These are phyloP conservation scores for Diutina pseudorugosa DNA, from an alignment of 1,139 yeast species.

Conservation along the genomic window DNA sequence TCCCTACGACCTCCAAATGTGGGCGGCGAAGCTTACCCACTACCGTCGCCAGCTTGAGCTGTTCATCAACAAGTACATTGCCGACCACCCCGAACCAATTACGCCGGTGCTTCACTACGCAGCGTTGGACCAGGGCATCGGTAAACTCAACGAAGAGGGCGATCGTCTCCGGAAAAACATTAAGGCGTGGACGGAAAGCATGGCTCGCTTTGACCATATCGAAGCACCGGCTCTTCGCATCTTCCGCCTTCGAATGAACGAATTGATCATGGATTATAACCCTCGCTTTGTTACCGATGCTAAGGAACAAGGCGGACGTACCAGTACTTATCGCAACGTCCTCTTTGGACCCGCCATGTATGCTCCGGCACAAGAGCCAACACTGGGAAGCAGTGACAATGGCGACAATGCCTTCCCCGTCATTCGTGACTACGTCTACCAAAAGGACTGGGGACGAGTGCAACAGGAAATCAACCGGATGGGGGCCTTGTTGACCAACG, in stretches of 20 bases:
- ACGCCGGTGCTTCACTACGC: constrained; percentile 17
- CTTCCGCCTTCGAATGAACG: not conserved
- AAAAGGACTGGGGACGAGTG: constrained; percentile 39
- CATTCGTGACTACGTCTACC: constrained; percentile 50
- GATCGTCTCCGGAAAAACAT: not conserved
- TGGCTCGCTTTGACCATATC: constrained; percentile 42
- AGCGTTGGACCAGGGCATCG: constrained; percentile 15
- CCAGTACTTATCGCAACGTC: constrained; percentile 36
- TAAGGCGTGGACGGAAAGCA: constrained; percentile 67
- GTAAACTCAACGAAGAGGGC: constrained; percentile 28
- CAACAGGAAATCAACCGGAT: constrained; percentile 42
- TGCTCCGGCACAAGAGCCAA: constrained; percentile 30
- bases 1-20: constrained; percentile 50
- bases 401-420: constrained; percentile 68
- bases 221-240: not conserved
- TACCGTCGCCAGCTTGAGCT: constrained; percentile 11
- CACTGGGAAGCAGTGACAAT: constrained; percentile 12
- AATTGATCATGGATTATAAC: not conserved
- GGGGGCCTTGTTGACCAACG: constrained; percentile 16
- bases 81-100: constrained; percentile 22
- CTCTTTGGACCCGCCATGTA: constrained; percentile 60
- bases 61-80: constrained; percentile 30
- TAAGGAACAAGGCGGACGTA: not conserved
- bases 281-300: not conserved
- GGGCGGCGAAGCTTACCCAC: constrained; percentile 31